These are phyloP conservation scores for Neonectria magnoliae DNA, from an alignment of 2,329 filamentous ascomycete genomes.

Conservation along the genomic window DNA sequence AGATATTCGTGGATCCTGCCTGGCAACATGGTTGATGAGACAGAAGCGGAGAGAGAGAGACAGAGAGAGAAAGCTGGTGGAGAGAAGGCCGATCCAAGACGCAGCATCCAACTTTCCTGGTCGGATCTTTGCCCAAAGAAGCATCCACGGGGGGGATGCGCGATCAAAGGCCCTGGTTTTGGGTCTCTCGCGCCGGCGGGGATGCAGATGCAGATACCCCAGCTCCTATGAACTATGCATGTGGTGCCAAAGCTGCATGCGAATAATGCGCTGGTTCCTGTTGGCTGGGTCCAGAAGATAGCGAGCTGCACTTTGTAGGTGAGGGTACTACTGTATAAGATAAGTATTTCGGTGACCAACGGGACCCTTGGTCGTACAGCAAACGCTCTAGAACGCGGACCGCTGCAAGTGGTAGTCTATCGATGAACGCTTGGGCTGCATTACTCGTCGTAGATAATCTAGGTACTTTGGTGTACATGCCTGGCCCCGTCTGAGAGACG, in stretches of 20 bases:
- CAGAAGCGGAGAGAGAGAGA: background rate
- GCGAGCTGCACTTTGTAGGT: background rate
- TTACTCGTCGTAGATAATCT: slow-evolving; percentile 3
- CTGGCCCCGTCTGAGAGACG: too few relatives aligned
- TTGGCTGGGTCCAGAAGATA: background rate
- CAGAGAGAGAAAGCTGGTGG: background rate
- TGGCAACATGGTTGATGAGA: background rate
- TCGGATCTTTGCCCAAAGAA: background rate
- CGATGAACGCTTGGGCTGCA: background rate
- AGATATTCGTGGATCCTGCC: background rate
- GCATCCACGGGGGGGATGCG: background rate
- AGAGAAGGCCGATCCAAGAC: background rate
- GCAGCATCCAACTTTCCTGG: background rate
- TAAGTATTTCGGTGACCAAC: too few relatives aligned
- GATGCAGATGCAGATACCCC: background rate
- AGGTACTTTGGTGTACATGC: slow-evolving; percentile 8
- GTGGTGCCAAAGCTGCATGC: background rate
- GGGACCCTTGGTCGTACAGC: background rate
- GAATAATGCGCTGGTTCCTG: background rate
- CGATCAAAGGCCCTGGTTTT: background rate
- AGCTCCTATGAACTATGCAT: background rate
- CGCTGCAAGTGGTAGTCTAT: background rate
- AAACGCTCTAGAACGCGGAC: slow-evolving; percentile 15
- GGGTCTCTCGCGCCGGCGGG: background rate
- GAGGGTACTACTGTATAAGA: too few relatives aligned